phyloP scores from a whole-genome alignment of 495 filamentous ascomycete species.

The Trichoderma virens region DNA sequence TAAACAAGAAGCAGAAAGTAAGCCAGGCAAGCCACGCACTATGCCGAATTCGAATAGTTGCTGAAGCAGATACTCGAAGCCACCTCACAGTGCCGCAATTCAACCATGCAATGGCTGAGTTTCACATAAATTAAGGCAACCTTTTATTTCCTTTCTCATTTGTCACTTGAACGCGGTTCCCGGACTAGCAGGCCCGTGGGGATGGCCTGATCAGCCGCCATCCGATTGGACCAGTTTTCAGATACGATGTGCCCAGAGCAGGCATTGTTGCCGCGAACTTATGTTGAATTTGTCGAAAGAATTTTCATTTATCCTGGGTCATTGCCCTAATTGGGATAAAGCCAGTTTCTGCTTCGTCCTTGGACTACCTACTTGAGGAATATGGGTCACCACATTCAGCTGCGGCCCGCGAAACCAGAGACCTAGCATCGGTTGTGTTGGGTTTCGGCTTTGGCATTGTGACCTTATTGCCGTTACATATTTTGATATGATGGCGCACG shows the following conservation, averaged over 20 bases:
- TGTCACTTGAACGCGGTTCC: neutral
- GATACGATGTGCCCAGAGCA: neutral
- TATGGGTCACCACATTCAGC: neutral
- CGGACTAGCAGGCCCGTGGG: neutral
- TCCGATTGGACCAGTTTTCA: conserved; percentile 1
- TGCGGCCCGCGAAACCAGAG: neutral
- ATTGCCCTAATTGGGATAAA: neutral
- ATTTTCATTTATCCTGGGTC: neutral
- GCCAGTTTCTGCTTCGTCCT: neutral
- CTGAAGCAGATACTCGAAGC: neutral
- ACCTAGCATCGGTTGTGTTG: neutral
- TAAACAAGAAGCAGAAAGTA: neutral
- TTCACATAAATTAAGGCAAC: neutral
- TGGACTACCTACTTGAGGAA: neutral
- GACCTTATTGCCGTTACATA: neutral
- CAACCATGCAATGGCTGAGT: neutral
- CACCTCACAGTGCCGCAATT: neutral
- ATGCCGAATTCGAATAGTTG: neutral
- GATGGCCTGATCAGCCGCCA: neutral
- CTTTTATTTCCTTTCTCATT: neutral
- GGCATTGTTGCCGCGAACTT: neutral
- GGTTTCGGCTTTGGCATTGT: neutral
- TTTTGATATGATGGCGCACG: neutral
- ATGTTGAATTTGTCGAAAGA: neutral
- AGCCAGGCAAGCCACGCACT: neutral